A percentile compares a stretch with the other conserved stretches of the same genome.
phyloP scores from a whole-genome alignment of 768 basidiomycete species.

The Coprinopsis sp. region DNA sequence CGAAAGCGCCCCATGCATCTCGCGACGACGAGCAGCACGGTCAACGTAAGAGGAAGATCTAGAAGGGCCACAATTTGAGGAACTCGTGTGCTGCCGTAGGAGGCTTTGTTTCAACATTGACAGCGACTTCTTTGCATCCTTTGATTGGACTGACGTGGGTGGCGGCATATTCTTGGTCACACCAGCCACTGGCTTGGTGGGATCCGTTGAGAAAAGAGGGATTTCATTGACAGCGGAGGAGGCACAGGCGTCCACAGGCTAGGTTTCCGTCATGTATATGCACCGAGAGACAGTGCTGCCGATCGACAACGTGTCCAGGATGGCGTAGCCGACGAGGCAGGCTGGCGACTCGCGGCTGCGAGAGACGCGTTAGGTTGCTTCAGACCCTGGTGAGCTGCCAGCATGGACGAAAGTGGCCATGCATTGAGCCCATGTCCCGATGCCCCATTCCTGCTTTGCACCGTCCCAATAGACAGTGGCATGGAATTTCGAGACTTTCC shows the following conservation, averaged over 20 bases:
- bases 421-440: constrained; percentile 87
- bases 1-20: constrained; percentile 47
- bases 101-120: constrained; percentile 60
- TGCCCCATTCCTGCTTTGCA: constrained; percentile 54
- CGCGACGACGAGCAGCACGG: constrained; percentile 67
- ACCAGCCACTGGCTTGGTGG: constrained; percentile 22
- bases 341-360: constrained; percentile 63
- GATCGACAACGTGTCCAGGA: constrained; percentile 58
- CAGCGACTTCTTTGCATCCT: constrained; percentile 62
- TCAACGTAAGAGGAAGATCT: constrained; percentile 43
- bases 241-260: constrained; percentile 63
- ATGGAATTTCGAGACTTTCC: constrained; percentile 78
- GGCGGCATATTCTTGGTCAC: constrained; percentile 12
- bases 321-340: constrained; percentile 60
- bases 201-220: constrained; percentile 43
- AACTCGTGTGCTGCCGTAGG: constrained; percentile 55
- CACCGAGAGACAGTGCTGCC: constrained; percentile 68
- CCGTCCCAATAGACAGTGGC: constrained; percentile 72
- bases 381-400: constrained; percentile 21
- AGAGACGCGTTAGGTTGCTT: constrained; percentile 41
- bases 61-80: background rate
- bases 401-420: constrained; percentile 67
- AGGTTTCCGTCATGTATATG: constrained; percentile 61
- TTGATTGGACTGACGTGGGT: constrained; percentile 13
- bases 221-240: constrained; percentile 49